Evolutionary conservation across 129 eudicot genomes (phyloP).

Genomic region (Erigeron canadensis): DNA sequence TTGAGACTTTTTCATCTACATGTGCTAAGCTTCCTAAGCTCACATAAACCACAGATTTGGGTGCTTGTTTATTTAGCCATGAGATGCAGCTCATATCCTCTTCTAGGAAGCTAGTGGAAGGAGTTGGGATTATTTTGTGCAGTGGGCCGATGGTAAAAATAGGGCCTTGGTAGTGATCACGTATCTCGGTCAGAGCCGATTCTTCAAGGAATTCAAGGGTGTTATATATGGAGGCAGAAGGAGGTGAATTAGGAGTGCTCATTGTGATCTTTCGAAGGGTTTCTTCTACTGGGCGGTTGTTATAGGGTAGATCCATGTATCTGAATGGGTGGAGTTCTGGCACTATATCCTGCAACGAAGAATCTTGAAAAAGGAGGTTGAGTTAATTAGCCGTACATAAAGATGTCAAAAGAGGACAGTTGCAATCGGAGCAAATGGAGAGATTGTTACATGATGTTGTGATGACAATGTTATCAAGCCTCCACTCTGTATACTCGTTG

Average conservation of each 20-base stretch:
- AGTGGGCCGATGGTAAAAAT: slow-evolving; percentile 50
- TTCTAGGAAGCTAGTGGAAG: slow-evolving; percentile 37
- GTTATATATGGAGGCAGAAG: slow-evolving; percentile 56
- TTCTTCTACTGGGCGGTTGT: neutral
- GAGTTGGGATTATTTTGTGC: slow-evolving; percentile 38
- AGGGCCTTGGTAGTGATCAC: slow-evolving; percentile 37
- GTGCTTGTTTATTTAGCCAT: slow-evolving; percentile 58
- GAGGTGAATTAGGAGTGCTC: slow-evolving; percentile 11
- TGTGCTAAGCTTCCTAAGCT: slow-evolving; percentile 57
- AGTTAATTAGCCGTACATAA: neutral
- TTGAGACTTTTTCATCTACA: slow-evolving; percentile 26
- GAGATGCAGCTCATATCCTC: slow-evolving; percentile 42
- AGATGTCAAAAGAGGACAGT: too few species aligned
- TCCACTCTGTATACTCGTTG: too few species aligned
- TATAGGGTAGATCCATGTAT: slow-evolving; percentile 48
- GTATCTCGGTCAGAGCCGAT: slow-evolving; percentile 35
- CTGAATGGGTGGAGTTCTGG: slow-evolving; percentile 43
- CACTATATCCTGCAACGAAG: slow-evolving; percentile 27
- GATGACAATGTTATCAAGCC: too few species aligned
- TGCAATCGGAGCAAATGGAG: too few species aligned
- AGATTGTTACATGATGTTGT: too few species aligned
- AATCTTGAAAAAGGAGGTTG: slow-evolving; percentile 20
- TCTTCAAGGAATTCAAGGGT: slow-evolving; percentile 40
- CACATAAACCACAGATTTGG: slow-evolving; percentile 51
- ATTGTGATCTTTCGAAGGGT: neutral